These are phyloP conservation scores for Amanita molliuscula DNA, from an alignment of 768 basidiomycete genomes.

Conservation along the genomic window DNA sequence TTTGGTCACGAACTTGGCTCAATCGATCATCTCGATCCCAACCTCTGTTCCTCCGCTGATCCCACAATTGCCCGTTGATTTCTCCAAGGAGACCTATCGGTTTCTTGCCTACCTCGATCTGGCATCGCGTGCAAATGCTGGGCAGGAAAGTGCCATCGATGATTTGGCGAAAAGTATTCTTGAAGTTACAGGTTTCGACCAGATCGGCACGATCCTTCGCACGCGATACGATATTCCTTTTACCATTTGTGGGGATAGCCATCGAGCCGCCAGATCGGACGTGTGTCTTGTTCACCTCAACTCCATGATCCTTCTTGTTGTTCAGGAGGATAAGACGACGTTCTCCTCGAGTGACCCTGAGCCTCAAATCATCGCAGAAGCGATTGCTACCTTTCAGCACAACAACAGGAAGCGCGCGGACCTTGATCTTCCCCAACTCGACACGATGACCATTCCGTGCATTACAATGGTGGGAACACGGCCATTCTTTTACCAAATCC, in stretches of 20 bases:
- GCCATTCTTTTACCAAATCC: slow-evolving; percentile 17
- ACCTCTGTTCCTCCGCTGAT: not conserved
- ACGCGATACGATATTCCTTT: slow-evolving; percentile 7
- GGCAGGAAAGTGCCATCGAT: slow-evolving; percentile 5
- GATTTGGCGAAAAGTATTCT: slow-evolving; percentile 6
- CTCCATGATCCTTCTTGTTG: slow-evolving; percentile 13
- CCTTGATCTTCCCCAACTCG: slow-evolving; percentile 10
- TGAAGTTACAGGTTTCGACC: slow-evolving; percentile 6
- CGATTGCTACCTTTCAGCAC: slow-evolving; percentile 21
- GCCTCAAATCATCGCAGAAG: slow-evolving; percentile 20
- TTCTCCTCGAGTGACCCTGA: slow-evolving; percentile 14
- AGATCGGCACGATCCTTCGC: slow-evolving; percentile 6
- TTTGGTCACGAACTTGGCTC: slow-evolving; percentile 4
- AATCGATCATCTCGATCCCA: slow-evolving; percentile 4
- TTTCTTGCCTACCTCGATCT: slow-evolving; percentile 7
- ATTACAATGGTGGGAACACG: slow-evolving; percentile 19
- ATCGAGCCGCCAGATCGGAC: slow-evolving; percentile 13
- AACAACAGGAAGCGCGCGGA: slow-evolving; percentile 10
- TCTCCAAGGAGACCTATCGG: not conserved
- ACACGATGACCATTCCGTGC: slow-evolving; percentile 13
- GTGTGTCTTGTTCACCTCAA: slow-evolving; percentile 15
- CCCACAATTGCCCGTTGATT: not conserved
- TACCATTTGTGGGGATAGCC: slow-evolving; percentile 9
- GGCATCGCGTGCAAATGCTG: not conserved
- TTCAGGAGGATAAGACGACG: slow-evolving; percentile 16